Evolutionary conservation across 768 basidiomycete species (phyloP), one percentile per base, ranked within the genome.

Genomic region (Mycena chlorophos): DNA sequence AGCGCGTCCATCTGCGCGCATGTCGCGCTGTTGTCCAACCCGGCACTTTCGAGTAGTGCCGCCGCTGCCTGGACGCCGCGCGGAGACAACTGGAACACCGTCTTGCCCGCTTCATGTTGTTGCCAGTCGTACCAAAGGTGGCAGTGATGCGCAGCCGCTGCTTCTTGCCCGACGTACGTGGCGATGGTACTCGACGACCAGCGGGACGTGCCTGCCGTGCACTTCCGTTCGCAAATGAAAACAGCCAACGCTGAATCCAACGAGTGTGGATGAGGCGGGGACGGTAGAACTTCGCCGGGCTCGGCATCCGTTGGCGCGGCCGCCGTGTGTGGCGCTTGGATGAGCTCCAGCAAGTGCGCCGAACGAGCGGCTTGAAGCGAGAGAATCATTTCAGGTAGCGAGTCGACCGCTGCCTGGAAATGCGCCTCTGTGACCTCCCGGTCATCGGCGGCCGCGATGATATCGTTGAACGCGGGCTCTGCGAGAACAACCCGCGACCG

Each of bases 401-500:
- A 14, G 25, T 31, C 30, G 12, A 17, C 28, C n/a, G 48, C 58
- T 17, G 49, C 55, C 5, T 52, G 26, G 34, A 60, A 60, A 46
- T 60, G 54, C 14, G 50, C 14, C 5, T 14, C 8, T 8, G 42
- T 30, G 19, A 60, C 34, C 34, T 49, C 28, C 19, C 49, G 40
- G 17, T 56, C 58, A 28, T 37, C 30, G 1, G 58, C 23, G 47
- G 53, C 45, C 39, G 55, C 26, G 28, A 60, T 16, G 39, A 56
- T 48, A 5, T 26, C 14, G 16, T 40, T 27, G 51, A 60, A 60
- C 6, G 34, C 52, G 2, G 58, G 54, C 12, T 43, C 19, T 10
- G 49, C 45, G 14, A 30, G 34, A n/a, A 68, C 49, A 22, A 67
- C 64, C 13, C 50, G 23, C 22, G 53, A 49, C 4, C 56, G 53